phyloP scores from a whole-genome alignment of 140 eudicot genomes.

The Stevia rebaudiana region DNA sequence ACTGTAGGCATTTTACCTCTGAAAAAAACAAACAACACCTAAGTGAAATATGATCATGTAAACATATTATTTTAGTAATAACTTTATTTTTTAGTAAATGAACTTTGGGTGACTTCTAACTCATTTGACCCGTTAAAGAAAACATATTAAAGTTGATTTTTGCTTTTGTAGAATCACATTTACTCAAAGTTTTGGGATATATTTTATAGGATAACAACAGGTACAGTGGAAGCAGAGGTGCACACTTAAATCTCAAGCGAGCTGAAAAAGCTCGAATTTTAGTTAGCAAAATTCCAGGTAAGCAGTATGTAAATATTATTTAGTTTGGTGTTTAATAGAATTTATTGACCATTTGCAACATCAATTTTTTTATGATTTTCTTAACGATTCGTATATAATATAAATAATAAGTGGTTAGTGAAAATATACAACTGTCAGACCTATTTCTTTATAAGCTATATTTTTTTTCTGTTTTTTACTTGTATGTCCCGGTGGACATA shows the following conservation, averaged over 20 bases:
- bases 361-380: no score
- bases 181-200: constrained; percentile 8
- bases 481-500: no score
- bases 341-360: neutral
- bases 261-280: constrained; percentile 91
- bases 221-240: constrained; percentile 92
- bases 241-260: constrained; percentile 91
- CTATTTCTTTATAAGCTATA: no score
- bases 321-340: constrained; percentile 4
- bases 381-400: no score
- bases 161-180: neutral
- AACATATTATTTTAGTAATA: neutral
- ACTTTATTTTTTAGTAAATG: neutral
- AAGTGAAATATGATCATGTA: neutral
- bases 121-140: neutral
- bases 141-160: neutral
- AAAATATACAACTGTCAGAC: no score
- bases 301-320: neutral
- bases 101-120: neutral
- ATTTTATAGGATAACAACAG: constrained; percentile 79
- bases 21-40: no score
- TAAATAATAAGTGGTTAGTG: no score
- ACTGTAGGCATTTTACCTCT: no score
- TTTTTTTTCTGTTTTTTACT: no score
- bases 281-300: constrained; percentile 95